Evolutionary conservation across 2,329 filamentous ascomycete genomes (phyloP).

Genomic region (Corinectria fuckeliana): DNA sequence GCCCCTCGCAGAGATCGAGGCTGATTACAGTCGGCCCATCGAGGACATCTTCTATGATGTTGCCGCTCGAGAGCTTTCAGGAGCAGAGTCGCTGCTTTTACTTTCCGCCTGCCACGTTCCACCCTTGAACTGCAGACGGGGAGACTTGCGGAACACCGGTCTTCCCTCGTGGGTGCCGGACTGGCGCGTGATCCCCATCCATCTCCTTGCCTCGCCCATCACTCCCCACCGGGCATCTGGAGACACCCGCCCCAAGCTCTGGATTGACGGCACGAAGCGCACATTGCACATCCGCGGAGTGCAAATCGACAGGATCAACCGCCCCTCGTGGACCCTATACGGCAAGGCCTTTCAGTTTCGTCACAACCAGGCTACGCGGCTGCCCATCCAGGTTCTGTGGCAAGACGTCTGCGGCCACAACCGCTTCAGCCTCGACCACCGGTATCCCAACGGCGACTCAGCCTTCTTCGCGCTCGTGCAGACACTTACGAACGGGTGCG

Average conservation of each 20-base stretch:
- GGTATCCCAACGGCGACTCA: conserved; percentile 37
- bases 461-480: conserved; percentile 44
- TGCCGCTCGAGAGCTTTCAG: conserved; percentile 39
- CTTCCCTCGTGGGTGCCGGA: conserved; percentile 49
- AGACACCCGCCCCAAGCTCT: conserved; percentile 34
- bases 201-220: conserved; percentile 42
- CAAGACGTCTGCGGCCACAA: conserved; percentile 34
- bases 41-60: conserved; percentile 45
- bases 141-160: not conserved
- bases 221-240: conserved; percentile 42
- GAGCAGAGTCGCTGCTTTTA: conserved; percentile 38
- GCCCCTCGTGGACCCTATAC: conserved; percentile 40
- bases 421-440: conserved; percentile 34
- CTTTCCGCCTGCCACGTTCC: conserved; percentile 40
- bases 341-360: conserved; percentile 42
- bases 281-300: conserved; percentile 40
- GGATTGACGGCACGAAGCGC: conserved; percentile 32
- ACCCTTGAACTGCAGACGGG: conserved; percentile 20
- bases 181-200: conserved; percentile 43
- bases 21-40: conserved; percentile 40
- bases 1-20: conserved; percentile 31
- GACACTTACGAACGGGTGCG: conserved; percentile 44
- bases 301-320: conserved; percentile 35
- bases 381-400: conserved; percentile 43
- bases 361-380: conserved; percentile 7